Percentiles rank a stretch among this genome's conserved stretches.
Conservation (phyloP, 345 rosid species). For the Carallia pectinifolia region DNA sequence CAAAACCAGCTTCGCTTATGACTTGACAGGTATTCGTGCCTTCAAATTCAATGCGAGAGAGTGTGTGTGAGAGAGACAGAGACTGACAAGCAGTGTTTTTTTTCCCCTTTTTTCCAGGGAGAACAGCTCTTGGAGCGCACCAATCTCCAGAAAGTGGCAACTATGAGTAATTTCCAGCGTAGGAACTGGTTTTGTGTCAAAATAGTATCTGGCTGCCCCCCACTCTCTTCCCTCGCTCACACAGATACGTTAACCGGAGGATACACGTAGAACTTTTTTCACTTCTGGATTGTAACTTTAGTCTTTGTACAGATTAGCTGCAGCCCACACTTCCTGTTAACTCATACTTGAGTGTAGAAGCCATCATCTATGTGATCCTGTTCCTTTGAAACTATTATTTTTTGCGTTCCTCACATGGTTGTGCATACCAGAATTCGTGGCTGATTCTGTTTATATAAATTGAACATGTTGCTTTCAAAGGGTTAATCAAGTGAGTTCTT, state of each 20-base stretch:
- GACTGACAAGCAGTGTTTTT: constrained; percentile 12
- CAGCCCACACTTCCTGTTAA: constrained; percentile 16
- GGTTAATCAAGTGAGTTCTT: background rate
- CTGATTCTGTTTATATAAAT: constrained; percentile 1
- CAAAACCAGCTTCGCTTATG: constrained; percentile 39
- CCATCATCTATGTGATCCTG: no score
- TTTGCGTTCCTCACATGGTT: background rate
- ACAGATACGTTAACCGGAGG: constrained; percentile 25
- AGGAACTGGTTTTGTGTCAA: constrained; percentile 19
- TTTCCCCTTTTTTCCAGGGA: constrained; percentile 14
- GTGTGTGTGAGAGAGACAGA: background rate
- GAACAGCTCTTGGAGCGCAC: constrained; percentile 37
- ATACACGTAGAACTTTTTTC: constrained; percentile 28
- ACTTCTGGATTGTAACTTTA: constrained; percentile 32
- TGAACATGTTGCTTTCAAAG: background rate
- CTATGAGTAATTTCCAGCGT: constrained; percentile 47
- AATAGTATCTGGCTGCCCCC: background rate
- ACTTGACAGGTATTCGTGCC: constrained; percentile 47
- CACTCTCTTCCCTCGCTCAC: background rate
- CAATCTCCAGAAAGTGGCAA: constrained; percentile 66
- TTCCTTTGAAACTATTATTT: no score
- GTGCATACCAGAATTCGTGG: background rate
- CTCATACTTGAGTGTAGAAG: constrained; percentile 1
- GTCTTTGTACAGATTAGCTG: constrained; percentile 42
- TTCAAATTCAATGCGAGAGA: background rate